Evolutionary conservation across 331 rosid genomes (phyloP).

Genomic region (Quercus phellos): DNA sequence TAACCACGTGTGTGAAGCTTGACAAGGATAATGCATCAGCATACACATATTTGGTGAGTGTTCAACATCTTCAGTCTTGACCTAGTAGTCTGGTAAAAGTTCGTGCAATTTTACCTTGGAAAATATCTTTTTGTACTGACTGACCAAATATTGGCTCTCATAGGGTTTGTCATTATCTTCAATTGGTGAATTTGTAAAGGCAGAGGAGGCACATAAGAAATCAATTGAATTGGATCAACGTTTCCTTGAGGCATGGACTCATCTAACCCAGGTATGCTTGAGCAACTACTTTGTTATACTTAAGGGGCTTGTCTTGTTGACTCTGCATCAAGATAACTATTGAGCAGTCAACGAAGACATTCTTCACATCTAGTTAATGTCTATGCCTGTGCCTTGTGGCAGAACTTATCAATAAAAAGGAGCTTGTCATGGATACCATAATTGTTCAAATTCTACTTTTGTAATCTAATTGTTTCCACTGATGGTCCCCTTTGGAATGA

Average conservation of each 20-base stretch:
- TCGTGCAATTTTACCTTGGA: constrained; percentile 20
- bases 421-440: not conserved
- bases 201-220: constrained; percentile 84
- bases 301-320: not conserved
- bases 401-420: not conserved
- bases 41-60: constrained; percentile 75
- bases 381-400: not conserved
- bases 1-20: constrained; percentile 66
- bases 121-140: constrained; percentile 1
- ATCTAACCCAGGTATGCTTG: constrained; percentile 72
- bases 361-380: not conserved
- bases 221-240: constrained; percentile 68
- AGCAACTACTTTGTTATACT: constrained; percentile 9
- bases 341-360: not conserved
- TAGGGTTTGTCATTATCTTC: constrained; percentile 88
- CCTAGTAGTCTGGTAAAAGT: constrained; percentile 17
- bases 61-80: constrained; percentile 17
- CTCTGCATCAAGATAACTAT: not conserved
- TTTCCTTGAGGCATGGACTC: constrained; percentile 87
- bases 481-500: not conserved
- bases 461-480: not conserved
- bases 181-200: constrained; percentile 76
- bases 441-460: not conserved
- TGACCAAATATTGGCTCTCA: constrained; percentile 23
- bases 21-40: constrained; percentile 80